Base-by-base conservation (phyloP, 441 rosid genomes). In the Corymbia calophylla region DNA sequence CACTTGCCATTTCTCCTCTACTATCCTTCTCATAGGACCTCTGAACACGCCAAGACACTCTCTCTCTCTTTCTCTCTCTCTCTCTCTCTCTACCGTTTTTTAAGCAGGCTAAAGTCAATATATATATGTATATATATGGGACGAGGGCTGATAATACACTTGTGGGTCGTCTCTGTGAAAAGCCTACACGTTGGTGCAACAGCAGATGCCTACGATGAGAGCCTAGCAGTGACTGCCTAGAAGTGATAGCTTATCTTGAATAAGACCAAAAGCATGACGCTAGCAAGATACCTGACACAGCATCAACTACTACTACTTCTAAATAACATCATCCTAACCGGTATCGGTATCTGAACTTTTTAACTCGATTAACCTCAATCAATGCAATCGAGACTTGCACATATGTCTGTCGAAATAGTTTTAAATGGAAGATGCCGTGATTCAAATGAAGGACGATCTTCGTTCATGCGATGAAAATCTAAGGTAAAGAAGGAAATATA, bases 1-100 rank as follows among this genome's bases (percentile, higher is more conserved):
- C 91, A 90, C 89, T 92, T 89, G 77, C 91, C 91, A 85, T 86
- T 48, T n/a, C 86, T 88, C 66, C 27, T 25, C 55, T 31, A 5
- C 77, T 68, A 23, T 68, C 44, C 77, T 31, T 32, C 77, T 17
- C 17, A 32, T 8, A 35, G 18, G 77, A 31, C 44, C 77, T 66
- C 77, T 17, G 77, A 66, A 31, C 77, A 18, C 77, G 10, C 44
- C 77, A 17, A 17, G 77, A 68, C 44, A 17, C 6, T 44, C 32
- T 16, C 86, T 86, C 27, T 87, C 85, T 88, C 91, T 91, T 90
- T 87, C 89, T 90, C 90, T 80, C 44, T 86, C 73, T 89, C 58
- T 1, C 13, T 2, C 60, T 55, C 87, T 62, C 54, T 29, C 62
- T 60, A 55, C 81, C 27, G 29, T 35, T 70, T 44, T 23, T 77